phyloP scores from a whole-genome alignment of 331 rosid species.

The Saraca asoca region DNA sequence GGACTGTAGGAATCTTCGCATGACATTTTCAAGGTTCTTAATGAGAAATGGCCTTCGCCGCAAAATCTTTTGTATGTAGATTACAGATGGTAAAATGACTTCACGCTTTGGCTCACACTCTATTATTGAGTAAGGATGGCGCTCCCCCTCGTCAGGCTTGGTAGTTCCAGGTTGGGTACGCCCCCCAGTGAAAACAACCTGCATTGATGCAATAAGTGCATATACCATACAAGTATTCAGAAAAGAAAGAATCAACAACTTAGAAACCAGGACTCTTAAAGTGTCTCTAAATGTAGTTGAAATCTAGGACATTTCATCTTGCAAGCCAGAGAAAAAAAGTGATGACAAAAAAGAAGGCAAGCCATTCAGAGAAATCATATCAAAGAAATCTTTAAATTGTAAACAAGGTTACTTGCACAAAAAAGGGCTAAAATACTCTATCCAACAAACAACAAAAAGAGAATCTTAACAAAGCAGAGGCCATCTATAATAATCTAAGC shows the following conservation, averaged over 20 bases:
- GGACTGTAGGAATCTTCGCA: constrained; percentile 92
- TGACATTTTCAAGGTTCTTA: constrained; percentile 97
- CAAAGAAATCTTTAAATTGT: neutral
- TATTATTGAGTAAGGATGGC: constrained; percentile 86
- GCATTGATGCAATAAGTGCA: constrained; percentile 5
- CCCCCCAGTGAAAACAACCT: constrained; percentile 98
- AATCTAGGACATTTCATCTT: neutral
- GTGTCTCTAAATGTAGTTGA: neutral
- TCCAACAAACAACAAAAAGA: neutral
- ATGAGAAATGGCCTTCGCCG: constrained; percentile 96
- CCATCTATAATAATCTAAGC: neutral
- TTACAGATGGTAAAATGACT: constrained; percentile 82
- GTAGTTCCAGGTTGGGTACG: constrained; percentile 99
- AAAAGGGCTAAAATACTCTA: no score
- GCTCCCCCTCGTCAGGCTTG: constrained; percentile 99
- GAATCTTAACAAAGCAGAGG: constrained; percentile 4
- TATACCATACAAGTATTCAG: constrained; percentile 4
- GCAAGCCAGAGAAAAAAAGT: neutral
- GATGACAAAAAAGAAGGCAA: constrained; percentile 1
- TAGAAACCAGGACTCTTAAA: neutral
- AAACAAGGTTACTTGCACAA: neutral
- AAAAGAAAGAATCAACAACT: neutral
- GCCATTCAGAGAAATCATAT: constrained; percentile 12
- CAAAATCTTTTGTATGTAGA: constrained; percentile 89
- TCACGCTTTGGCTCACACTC: constrained; percentile 87